phyloP scores from a whole-genome alignment of 345 rosid genomes.

The Limnanthes douglasii region DNA sequence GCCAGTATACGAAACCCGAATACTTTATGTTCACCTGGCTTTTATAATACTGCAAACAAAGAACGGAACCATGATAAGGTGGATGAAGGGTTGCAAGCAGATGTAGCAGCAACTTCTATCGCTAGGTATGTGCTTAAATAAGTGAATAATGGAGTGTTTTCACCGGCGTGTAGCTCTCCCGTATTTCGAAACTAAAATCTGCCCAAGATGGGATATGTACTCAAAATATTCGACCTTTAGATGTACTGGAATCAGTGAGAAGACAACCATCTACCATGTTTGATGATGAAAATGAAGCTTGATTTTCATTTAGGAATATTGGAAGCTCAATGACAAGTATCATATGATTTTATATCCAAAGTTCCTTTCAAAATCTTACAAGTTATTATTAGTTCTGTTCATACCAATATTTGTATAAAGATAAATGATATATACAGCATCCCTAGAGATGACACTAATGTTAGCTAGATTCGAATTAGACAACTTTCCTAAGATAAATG shows the following conservation, averaged over 20 bases:
- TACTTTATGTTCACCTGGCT: conserved; percentile 13
- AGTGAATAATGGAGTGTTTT: conserved; percentile 37
- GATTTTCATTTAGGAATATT: too few species aligned
- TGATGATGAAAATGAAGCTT: conserved; percentile 60
- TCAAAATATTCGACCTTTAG: conserved; percentile 24
- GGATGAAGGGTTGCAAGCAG: conserved; percentile 45
- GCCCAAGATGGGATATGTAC: conserved; percentile 15
- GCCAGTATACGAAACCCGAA: conserved; percentile 20
- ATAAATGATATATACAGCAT: too few species aligned
- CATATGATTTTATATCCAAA: too few species aligned
- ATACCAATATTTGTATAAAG: too few species aligned
- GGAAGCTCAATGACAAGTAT: too few species aligned
- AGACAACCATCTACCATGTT: conserved; percentile 47
- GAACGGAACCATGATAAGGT: conserved; percentile 9
- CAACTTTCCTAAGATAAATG: too few species aligned
- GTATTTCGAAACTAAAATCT: conserved; percentile 50
- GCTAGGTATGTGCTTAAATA: conserved; percentile 64
- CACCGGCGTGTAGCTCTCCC: conserved; percentile 59
- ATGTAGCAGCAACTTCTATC: conserved; percentile 41
- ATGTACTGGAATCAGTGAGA: conserved; percentile 68
- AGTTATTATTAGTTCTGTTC: too few species aligned
- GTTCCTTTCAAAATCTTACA: too few species aligned
- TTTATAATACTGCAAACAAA: conserved; percentile 2
- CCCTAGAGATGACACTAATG: too few species aligned
- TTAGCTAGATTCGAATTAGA: too few species aligned